Evolutionary conservation across 1,284 basidiomycete genomes (phyloP), one percentile per base, ranked within the genome.

Genomic region (Fomitopsis palustris): DNA sequence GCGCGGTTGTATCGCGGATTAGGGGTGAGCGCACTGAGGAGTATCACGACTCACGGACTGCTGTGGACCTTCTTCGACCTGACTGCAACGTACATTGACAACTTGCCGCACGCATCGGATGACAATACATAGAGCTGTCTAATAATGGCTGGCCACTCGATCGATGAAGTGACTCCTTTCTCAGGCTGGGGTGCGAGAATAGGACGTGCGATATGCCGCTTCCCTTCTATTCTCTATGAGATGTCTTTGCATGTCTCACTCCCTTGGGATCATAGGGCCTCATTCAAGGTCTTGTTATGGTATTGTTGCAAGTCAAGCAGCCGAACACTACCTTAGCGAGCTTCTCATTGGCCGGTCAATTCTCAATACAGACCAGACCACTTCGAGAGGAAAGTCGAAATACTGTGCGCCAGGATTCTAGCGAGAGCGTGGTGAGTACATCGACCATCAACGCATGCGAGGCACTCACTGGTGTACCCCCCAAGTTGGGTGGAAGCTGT

Each of bases 11-110:
- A 95, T 71, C 87, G 88, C 59, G 93, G 93, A 21, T 81, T 95
- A 37, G 93, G 93, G 58, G 90, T 93, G 63, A 92, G 90, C 67
- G 91, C 91, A 17, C 69, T 91, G 58, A 84, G 90, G 58, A 92
- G 90, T 69, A 85, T 93, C 65, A 92, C 90, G 21, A 93, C 91
- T 16, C 90, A 93, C 62, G 90, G 90, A 53, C 78, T 92, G 54
- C 77, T 93, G 38, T 93, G 90, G 90, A 93, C 91, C 21, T 79
- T 93, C 65, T 92, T 91, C 72, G 91, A 93, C 75, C 77, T 88
- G 62, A 86, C 84, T 39, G 82, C 87, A 49, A 77, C 81, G 63
- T 90, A 87, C 71, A 92, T 93, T 67, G 91, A 93, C 75, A 77
- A 77, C 64, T 77, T 92, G 69, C 86, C 87, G 19, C 61, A 52